phyloP scores from a whole-genome alignment of 331 rosid species.

The Quercus lobata region DNA sequence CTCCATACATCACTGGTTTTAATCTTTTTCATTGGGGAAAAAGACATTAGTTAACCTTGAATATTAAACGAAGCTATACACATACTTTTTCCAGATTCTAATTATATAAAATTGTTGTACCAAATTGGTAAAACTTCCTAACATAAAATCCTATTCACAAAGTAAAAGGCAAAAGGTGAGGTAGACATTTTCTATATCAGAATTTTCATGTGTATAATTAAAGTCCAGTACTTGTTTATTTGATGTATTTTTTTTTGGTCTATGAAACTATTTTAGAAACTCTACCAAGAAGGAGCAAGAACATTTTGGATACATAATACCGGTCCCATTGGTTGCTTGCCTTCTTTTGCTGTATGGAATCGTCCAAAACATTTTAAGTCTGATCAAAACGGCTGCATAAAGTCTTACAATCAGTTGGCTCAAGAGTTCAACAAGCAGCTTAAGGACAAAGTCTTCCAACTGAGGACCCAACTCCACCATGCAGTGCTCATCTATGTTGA shows the following conservation, averaged over 20 bases:
- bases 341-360: not conserved
- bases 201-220: too few species aligned
- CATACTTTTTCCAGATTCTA: not conserved
- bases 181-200: not conserved
- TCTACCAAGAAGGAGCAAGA: constrained; percentile 18
- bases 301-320: constrained; percentile 27
- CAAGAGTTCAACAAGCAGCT: not conserved
- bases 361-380: not conserved
- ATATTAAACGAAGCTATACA: not conserved
- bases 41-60: not conserved
- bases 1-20: not conserved
- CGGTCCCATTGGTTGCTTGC: constrained; percentile 29
- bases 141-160: not conserved
- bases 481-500: not conserved
- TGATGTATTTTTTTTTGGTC: not conserved
- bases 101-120: not conserved
- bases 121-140: not conserved
- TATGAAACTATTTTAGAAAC: constrained; percentile 5
- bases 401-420: constrained; percentile 17
- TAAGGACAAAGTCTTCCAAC: not conserved
- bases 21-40: not conserved
- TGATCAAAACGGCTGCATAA: constrained; percentile 19
- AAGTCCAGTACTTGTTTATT: too few species aligned
- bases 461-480: not conserved
- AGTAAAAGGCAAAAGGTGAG: not conserved